A percentile compares a stretch with the other conserved stretches of the same genome.
These are phyloP conservation scores for Glonium stellatum DNA, from an alignment of 495 filamentous ascomycete genomes.

Conservation along the genomic window DNA sequence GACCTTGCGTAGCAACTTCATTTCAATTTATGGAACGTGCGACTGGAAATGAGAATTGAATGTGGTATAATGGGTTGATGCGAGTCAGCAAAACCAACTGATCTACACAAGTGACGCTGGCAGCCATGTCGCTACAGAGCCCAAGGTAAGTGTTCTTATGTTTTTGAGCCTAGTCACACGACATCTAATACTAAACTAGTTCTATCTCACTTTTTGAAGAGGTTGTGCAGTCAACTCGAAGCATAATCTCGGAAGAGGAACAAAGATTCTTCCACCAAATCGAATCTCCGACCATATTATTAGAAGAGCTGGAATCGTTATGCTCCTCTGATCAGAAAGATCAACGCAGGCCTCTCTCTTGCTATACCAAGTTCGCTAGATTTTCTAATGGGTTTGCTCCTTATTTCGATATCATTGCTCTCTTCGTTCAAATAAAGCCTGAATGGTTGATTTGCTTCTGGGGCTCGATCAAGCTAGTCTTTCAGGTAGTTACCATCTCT, in stretches of 20 bases:
- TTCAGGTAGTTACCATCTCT: conserved; percentile 14
- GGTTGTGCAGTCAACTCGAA: conserved; percentile 9
- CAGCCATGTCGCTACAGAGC: not conserved
- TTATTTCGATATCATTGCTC: conserved; percentile 16
- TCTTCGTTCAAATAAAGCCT: conserved; percentile 7
- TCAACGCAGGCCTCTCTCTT: conserved; percentile 8
- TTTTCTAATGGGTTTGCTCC: conserved; percentile 12
- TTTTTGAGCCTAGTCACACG: not conserved
- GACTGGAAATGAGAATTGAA: no score
- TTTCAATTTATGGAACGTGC: no score
- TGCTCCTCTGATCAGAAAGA: conserved; percentile 13
- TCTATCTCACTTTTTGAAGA: conserved; percentile 17
- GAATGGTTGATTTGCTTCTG: conserved; percentile 21
- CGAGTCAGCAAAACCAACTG: no score
- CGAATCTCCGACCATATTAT: conserved; percentile 1
- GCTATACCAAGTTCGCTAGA: conserved; percentile 7
- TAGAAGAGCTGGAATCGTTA: conserved; percentile 7
- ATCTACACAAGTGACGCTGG: no score
- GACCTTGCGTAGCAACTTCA: no score
- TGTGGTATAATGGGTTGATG: no score
- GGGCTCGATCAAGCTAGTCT: conserved; percentile 7
- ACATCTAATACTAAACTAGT: not conserved
- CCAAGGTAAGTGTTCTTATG: conserved; percentile 6
- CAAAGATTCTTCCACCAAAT: conserved; percentile 6
- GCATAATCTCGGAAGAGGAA: conserved; percentile 8